Evolutionary conservation across 352 stramenopile genomes (phyloP).

Genomic region (Heterotrichella gracilis): DNA sequence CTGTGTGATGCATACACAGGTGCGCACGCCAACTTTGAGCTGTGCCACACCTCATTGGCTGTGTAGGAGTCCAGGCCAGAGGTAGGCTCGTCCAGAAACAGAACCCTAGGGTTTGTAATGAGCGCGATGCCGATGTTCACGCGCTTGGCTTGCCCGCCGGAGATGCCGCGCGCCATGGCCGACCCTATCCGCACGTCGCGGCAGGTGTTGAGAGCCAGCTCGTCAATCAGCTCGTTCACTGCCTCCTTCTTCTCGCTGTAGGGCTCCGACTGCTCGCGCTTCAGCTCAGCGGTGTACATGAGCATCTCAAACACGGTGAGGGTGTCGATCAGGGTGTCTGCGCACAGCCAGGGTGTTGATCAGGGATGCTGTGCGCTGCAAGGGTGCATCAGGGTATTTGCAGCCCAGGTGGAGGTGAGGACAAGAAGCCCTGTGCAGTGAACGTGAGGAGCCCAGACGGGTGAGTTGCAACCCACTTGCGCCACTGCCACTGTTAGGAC

Average conservation of each 20-base stretch:
- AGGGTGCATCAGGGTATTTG: too few relatives aligned
- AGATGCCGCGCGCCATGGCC: slow-evolving; percentile 27
- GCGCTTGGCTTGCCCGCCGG: slow-evolving; percentile 36
- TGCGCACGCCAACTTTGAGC: too few relatives aligned
- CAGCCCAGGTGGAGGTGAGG: too few relatives aligned
- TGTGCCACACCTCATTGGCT: slow-evolving; percentile 14
- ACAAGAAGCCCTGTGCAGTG: too few relatives aligned
- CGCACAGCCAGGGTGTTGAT: too few relatives aligned
- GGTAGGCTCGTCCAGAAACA: slow-evolving; percentile 46
- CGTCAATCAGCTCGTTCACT: slow-evolving; percentile 24
- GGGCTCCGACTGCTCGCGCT: too few relatives aligned
- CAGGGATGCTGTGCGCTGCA: too few relatives aligned
- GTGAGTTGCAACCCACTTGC: too few relatives aligned
- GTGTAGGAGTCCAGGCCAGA: slow-evolving; percentile 24
- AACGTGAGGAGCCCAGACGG: too few relatives aligned
- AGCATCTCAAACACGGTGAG: slow-evolving; percentile 14
- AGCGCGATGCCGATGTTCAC: slow-evolving; percentile 41
- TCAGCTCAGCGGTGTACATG: slow-evolving; percentile 16
- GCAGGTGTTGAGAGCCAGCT: slow-evolving; percentile 29
- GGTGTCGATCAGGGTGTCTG: slow-evolving; percentile 15
- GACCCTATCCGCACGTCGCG: slow-evolving; percentile 30
- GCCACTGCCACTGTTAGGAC: too few relatives aligned
- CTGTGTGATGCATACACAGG: too few relatives aligned
- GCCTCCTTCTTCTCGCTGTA: slow-evolving; percentile 13
- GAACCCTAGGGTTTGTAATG: slow-evolving; percentile 32